Base-by-base conservation (phyloP, 2,329 filamentous ascomycete genomes). In the Epichloe festucae region DNA sequence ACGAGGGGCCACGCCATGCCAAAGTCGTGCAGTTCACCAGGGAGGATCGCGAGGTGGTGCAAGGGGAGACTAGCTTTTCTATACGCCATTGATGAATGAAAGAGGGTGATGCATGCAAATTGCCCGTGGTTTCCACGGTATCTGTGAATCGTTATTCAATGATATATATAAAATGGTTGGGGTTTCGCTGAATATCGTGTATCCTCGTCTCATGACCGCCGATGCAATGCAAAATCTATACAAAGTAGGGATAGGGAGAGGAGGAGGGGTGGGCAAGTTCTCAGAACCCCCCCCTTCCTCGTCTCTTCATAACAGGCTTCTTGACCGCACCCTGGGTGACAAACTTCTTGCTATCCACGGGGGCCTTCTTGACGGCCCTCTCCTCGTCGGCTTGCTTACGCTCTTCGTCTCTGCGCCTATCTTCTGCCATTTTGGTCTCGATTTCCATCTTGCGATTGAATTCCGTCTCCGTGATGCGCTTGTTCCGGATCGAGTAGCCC, bases 381-480 rank as follows among this genome's bases (percentile, higher is more conserved):
- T 77, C 72, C 47, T 70, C 73, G 56, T 81, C 77, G 12, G 69
- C 71, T 53, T 67, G 69, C 53, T 74, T 64, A 57, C 74, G 73
- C 55, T 79, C 73, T 59, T 85, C 78, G 55, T 86, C 82, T 19
- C 74, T 71, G 52, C 79, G 78, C 65, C 89, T 88, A 64, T 96
- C 90, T 57, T 85, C 83, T 1, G 85, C 89, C 86, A 96, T 96
- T 69, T 95, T 81, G 3, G 85, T 77, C 70, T 96, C 90, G 56
- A 96, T 90, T 68, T 96, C 90, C 77, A 95, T 89, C 67, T 87
- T 89, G 49, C 82, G 77, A 64, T 95, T 96, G 66, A 95, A 95
- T 65, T 96, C 91, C 15, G 83, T 84, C 70, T 97, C 91, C 0
- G 85, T 91, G 46, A 95, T 81, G 50, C 87, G 79, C 69, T 89